Conservation (phyloP, 2,329 filamentous ascomycete genomes). For the Pestalotiopsis fici region DNA sequence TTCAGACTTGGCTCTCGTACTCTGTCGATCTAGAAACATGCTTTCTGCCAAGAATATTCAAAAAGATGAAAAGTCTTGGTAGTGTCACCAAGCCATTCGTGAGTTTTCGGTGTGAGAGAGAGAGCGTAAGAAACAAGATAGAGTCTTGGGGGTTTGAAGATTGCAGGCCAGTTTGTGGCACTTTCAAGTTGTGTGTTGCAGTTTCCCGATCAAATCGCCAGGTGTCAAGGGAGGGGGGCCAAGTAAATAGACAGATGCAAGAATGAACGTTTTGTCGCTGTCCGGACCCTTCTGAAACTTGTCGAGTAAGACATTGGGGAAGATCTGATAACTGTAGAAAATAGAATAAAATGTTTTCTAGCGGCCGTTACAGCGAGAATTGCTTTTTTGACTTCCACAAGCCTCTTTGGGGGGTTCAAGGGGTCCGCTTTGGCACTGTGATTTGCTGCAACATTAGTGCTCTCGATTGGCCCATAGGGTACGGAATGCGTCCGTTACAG, state of each 20-base stretch:
- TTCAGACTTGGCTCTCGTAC: not conserved
- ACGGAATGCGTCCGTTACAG: not conserved
- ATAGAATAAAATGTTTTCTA: not conserved
- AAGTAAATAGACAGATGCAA: not conserved
- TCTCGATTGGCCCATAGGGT: not conserved
- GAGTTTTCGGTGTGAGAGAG: not conserved
- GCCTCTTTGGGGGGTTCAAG: not conserved
- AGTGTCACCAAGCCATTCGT: not conserved
- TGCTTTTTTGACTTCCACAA: not conserved
- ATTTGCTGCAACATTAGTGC: not conserved
- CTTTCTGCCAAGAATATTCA: not conserved
- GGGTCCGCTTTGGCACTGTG: not conserved
- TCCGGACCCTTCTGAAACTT: not conserved
- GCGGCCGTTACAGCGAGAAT: not conserved
- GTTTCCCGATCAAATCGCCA: not conserved
- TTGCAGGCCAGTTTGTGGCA: not conserved
- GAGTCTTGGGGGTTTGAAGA: not conserved
- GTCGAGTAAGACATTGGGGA: not conserved
- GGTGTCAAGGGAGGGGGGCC: not conserved
- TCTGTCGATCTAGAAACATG: not conserved
- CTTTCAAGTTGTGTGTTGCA: not conserved
- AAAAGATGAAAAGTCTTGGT: not conserved
- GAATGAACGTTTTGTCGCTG: not conserved
- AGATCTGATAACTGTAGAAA: not conserved
- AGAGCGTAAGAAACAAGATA: not conserved